These are phyloP conservation scores for Hibiscus syriacus DNA, from an alignment of 345 rosid species.

Conservation along the genomic window DNA sequence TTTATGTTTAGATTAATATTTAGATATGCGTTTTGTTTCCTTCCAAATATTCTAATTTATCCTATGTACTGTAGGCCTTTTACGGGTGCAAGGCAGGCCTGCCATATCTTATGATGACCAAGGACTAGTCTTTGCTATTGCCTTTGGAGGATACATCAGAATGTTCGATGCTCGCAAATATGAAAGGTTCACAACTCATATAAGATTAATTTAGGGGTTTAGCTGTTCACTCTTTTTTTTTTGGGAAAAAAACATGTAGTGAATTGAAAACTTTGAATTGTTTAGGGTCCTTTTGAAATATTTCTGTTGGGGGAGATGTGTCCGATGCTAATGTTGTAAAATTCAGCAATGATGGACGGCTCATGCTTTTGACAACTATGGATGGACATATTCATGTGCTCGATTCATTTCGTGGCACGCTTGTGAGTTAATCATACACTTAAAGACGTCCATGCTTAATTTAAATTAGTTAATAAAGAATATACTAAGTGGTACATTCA, in stretches of 20 bases:
- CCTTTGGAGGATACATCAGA: slow-evolving; percentile 85
- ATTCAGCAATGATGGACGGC: slow-evolving; percentile 87
- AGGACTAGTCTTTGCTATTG: slow-evolving; percentile 78
- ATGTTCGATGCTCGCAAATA: slow-evolving; percentile 89
- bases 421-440: slow-evolving; percentile 31
- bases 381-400: slow-evolving; percentile 84
- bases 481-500: background rate
- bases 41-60: background rate
- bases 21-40: slow-evolving; percentile 3
- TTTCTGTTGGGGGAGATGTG: slow-evolving; percentile 74
- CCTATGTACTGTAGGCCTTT: slow-evolving; percentile 35
- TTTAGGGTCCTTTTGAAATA: slow-evolving; percentile 79
- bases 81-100: slow-evolving; percentile 87
- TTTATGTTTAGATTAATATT: background rate
- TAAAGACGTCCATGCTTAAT: background rate
- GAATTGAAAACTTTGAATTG: slow-evolving; percentile 16
- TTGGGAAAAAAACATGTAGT: background rate
- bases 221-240: slow-evolving; percentile 11
- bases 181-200: slow-evolving; percentile 47
- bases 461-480: background rate
- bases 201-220: slow-evolving; percentile 7
- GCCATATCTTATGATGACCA: slow-evolving; percentile 95
- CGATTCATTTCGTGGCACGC: slow-evolving; percentile 89
- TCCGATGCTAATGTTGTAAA: slow-evolving; percentile 84
- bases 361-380: slow-evolving; percentile 82